A percentile compares a stretch with the other conserved stretches of the same genome.
phyloP scores from a whole-genome alignment of 2,329 filamentous ascomycete species.

The Tolypocladium guangdongense region DNA sequence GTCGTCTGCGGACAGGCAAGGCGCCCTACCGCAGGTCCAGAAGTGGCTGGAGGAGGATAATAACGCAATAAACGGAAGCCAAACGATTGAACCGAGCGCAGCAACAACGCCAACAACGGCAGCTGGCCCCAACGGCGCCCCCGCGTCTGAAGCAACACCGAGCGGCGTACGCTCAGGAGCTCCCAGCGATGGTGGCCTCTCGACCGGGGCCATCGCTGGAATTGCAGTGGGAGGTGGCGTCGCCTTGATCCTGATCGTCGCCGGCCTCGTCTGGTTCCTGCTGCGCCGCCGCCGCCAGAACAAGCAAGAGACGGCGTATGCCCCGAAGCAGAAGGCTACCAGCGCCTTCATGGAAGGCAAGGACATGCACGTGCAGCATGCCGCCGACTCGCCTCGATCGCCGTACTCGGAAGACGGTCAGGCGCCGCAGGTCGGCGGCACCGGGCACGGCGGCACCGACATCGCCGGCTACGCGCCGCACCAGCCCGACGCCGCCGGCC shows the following conservation, averaged over 20 bases:
- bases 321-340: constrained; percentile 13
- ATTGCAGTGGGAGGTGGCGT: constrained; percentile 32
- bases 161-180: not conserved
- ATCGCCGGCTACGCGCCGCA: not conserved
- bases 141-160: not conserved
- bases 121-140: not conserved
- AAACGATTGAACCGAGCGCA: not conserved
- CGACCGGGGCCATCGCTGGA: constrained; percentile 33
- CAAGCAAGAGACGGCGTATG: constrained; percentile 10
- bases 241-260: constrained; percentile 27
- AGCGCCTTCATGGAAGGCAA: constrained; percentile 35
- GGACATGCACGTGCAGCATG: constrained; percentile 25
- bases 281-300: constrained; percentile 27
- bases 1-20: too few relatives aligned
- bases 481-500: not conserved
- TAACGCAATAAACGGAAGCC: not conserved
- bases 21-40: not conserved
- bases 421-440: not conserved
- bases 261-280: constrained; percentile 29
- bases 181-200: constrained; percentile 17
- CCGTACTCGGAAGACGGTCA: constrained; percentile 32
- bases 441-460: not conserved
- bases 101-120: not conserved
- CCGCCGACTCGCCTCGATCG: constrained; percentile 28
- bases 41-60: not conserved